Base-by-base conservation (phyloP, 495 filamentous ascomycete genomes). In the Aspergillus heteromorphus region DNA sequence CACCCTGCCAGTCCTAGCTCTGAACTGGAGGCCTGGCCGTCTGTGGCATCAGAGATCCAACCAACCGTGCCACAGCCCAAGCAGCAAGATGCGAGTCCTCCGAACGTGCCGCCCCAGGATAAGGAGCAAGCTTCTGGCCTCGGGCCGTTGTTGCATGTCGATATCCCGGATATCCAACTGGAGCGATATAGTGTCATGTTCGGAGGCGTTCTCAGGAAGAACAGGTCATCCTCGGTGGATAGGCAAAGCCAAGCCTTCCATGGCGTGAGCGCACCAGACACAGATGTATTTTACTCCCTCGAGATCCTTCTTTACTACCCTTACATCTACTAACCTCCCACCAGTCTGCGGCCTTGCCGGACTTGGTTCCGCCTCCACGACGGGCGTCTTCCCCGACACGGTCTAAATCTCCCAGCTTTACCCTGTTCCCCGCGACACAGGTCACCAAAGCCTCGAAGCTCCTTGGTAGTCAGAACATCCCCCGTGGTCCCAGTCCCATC, bases 171-270 rank as follows among this genome's bases (percentile, higher is more conserved):
- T 30, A 78, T 88, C 38, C 76, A 89, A 48, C 77, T 97, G 77
- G 92, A 96, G 64, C 77, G 92, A 19, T 97, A 96, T 58, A 95
- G 89, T 54, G 82, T 97, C 48, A 97, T 97, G 92, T 97, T 97
- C 68, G 81, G 86, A 43, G 84, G 80, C 40, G 78, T 96, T 8
- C 75, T 96, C 47, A 65, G 78, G 49, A 74, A 74, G 40, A 63
- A 61, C 36, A 61, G 74, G 62, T 67, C 76, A 50, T 65, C 69
- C 13, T 72, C 89, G 23, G 72, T 89, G 47, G 78, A 82, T 61
- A 78, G 87, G 61, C 78, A 87, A 38, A 86, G 88, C 63, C 87
- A 81, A 31, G 87, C 84, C 0, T 64, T 88, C 49, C 80, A 87
- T 55, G 83, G 79, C 56, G 72, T 88, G 6, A 75, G 64, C 27